Conservation (phyloP, 257 asterid genomes). For the Nemophila menziesii region DNA sequence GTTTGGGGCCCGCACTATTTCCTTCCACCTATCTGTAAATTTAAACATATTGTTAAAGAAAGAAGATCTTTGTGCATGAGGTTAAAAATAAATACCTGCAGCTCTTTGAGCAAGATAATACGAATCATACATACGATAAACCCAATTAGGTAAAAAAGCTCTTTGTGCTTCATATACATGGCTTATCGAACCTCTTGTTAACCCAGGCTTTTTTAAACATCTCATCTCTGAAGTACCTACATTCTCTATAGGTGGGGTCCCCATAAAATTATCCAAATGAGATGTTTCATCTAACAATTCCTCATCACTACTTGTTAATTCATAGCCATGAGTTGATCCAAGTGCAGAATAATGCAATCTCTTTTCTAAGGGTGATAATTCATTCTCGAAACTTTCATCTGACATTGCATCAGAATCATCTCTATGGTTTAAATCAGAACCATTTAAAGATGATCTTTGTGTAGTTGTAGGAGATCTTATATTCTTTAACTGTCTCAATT, state of each 20-base stretch:
- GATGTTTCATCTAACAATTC: slow-evolving; percentile 42
- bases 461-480: slow-evolving; percentile 14
- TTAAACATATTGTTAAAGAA: neutral
- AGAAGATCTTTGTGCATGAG: neutral
- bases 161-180: slow-evolving; percentile 55
- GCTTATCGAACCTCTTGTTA: slow-evolving; percentile 30
- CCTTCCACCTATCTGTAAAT: slow-evolving; percentile 86
- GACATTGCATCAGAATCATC: slow-evolving; percentile 70
- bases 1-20: slow-evolving; percentile 65
- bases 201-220: slow-evolving; percentile 21
- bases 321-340: slow-evolving; percentile 30
- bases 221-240: slow-evolving; percentile 20
- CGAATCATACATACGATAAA: slow-evolving; percentile 79
- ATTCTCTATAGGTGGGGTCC: slow-evolving; percentile 23
- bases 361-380: slow-evolving; percentile 68
- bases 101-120: slow-evolving; percentile 73
- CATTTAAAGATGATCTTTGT: slow-evolving; percentile 15
- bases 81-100: slow-evolving; percentile 46
- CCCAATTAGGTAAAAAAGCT: slow-evolving; percentile 96
- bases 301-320: slow-evolving; percentile 60
- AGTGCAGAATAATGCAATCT: slow-evolving; percentile 67
- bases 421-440: slow-evolving; percentile 24
- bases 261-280: slow-evolving; percentile 25
- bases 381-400: slow-evolving; percentile 79
- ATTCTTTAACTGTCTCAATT: slow-evolving; percentile 45